Conservation (phyloP, 768 basidiomycete species). For the Mrakia frigida region DNA sequence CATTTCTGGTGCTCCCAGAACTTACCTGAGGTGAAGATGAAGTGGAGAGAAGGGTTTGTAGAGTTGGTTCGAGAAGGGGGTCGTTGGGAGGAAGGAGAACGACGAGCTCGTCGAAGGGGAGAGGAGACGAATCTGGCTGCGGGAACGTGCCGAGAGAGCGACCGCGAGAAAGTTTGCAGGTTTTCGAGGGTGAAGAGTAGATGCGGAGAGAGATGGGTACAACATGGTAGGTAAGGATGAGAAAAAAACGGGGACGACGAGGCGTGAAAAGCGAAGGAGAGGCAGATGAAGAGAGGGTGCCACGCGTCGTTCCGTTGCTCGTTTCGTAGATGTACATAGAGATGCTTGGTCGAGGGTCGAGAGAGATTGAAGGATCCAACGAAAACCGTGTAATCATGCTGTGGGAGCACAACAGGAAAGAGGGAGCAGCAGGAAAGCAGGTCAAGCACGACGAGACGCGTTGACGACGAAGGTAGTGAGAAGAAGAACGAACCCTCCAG, state of each 20-base stretch:
- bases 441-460: not conserved
- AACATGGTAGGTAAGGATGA: not conserved
- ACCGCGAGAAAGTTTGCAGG: not conserved
- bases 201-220: not conserved
- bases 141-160: not conserved
- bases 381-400: not conserved
- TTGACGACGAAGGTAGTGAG: too few relatives aligned
- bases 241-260: not conserved
- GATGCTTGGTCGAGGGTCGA: not conserved
- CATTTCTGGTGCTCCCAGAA: too few relatives aligned
- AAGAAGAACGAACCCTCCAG: conserved; percentile 39
- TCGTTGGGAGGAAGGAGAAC: not conserved
- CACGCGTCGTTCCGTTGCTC: not conserved
- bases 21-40: too few relatives aligned
- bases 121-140: not conserved
- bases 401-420: not conserved
- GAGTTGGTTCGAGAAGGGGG: too few relatives aligned
- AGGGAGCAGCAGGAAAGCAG: not conserved
- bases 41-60: too few relatives aligned
- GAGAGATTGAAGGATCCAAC: not conserved
- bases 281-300: not conserved
- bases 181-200: not conserved
- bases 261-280: too few relatives aligned
- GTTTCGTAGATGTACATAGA: not conserved
- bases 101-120: not conserved